phyloP scores from a whole-genome alignment of 148 eudicot genomes.

The Chenopodium album region DNA sequence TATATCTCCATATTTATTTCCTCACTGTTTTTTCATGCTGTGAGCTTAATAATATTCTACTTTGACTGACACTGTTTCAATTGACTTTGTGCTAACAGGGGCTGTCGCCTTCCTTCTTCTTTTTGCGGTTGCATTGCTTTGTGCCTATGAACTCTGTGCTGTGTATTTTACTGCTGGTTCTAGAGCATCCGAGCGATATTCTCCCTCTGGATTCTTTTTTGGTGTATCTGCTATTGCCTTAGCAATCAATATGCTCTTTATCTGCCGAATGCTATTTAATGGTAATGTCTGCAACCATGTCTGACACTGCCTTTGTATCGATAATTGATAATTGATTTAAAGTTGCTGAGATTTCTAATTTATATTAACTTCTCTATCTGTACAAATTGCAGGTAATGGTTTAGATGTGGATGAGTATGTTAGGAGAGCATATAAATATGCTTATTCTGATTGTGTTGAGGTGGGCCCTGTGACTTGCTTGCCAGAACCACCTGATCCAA shows the following conservation, averaged over 20 bases:
- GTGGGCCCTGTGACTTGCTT: constrained; percentile 91
- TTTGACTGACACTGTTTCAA: constrained; percentile 10
- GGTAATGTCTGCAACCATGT: constrained; percentile 45
- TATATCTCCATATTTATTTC: not conserved
- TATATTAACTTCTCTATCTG: constrained; percentile 8
- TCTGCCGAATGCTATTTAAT: constrained; percentile 95
- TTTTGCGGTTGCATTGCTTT: constrained; percentile 85
- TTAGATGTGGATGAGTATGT: constrained; percentile 97
- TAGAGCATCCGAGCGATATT: constrained; percentile 72
- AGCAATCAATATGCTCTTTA: constrained; percentile 97
- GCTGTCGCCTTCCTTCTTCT: constrained; percentile 95
- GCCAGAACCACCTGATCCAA: constrained; percentile 98
- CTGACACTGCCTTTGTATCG: not conserved
- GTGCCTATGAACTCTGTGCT: constrained; percentile 96
- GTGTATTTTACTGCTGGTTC: constrained; percentile 96
- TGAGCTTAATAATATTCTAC: not conserved
- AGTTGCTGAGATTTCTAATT: not conserved
- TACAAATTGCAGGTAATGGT: constrained; percentile 71
- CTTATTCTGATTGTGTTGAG: constrained; percentile 97
- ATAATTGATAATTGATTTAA: not conserved
- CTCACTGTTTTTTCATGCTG: not conserved
- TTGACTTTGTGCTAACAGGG: constrained; percentile 48
- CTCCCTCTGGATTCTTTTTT: constrained; percentile 98
- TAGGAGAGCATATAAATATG: constrained; percentile 90
- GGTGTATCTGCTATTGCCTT: constrained; percentile 98